A percentile compares a stretch with the other conserved stretches of the same genome.
These are phyloP conservation scores for Erodium maritimum DNA, from an alignment of 345 rosid species.

Conservation along the genomic window DNA sequence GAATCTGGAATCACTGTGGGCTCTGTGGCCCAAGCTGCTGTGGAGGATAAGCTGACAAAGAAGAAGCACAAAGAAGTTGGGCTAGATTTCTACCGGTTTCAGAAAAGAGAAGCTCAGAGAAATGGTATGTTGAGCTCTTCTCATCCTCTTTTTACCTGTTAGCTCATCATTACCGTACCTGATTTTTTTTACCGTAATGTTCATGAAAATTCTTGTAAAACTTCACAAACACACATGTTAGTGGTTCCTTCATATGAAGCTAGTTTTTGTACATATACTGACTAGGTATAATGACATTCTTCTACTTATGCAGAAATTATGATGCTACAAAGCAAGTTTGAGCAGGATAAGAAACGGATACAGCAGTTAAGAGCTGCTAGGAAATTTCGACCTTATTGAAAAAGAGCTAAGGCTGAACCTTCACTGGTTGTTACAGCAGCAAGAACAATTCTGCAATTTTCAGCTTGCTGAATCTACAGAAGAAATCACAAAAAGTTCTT, in stretches of 20 bases:
- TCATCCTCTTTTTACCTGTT: background rate
- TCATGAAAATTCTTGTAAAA: too few relatives aligned
- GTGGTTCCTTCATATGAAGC: too few relatives aligned
- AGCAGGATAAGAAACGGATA: conserved; percentile 80
- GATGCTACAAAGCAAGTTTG: conserved; percentile 72
- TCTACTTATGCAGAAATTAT: conserved; percentile 47
- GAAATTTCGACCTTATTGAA: conserved; percentile 77
- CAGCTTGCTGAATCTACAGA: too few relatives aligned
- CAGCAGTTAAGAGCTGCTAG: conserved; percentile 84
- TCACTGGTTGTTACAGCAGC: too few relatives aligned
- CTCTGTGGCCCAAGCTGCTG: conserved; percentile 59
- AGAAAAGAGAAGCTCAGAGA: conserved; percentile 75
- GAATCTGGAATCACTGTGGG: conserved; percentile 77
- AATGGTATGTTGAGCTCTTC: conserved; percentile 37
- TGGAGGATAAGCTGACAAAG: conserved; percentile 47
- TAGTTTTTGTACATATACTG: too few relatives aligned
- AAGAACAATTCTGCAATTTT: too few relatives aligned
- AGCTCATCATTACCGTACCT: too few relatives aligned
- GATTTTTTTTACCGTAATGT: too few relatives aligned
- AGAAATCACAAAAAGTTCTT: too few relatives aligned
- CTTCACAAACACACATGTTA: too few relatives aligned
- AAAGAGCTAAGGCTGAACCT: too few relatives aligned
- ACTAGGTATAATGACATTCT: too few relatives aligned
- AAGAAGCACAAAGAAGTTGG: conserved; percentile 66
- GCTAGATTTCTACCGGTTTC: conserved; percentile 80